phyloP scores from a whole-genome alignment of 2,329 filamentous ascomycete genomes.

The Orbilia ellipsospora region DNA sequence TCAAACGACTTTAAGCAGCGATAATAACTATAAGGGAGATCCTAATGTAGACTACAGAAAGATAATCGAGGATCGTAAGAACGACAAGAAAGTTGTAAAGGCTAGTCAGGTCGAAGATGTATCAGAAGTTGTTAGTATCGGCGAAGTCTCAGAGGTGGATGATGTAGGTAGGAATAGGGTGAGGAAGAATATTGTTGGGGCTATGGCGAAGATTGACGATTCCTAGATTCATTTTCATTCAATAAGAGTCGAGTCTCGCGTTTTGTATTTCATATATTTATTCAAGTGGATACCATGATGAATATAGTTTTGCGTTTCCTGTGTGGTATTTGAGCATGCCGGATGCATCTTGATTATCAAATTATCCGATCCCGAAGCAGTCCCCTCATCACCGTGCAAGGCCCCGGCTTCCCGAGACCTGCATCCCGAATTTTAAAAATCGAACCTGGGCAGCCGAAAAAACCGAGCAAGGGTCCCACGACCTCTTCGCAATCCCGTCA shows the following conservation, averaged over 20 bases:
- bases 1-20: neutral
- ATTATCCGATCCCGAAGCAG: conserved; percentile 24
- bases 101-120: conserved; percentile 23
- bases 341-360: neutral
- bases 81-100: conserved; percentile 8
- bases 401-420: conserved; percentile 15
- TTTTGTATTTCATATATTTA: too few relatives aligned
- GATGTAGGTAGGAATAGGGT: neutral
- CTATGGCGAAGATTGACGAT: neutral
- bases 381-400: neutral
- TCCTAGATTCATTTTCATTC: too few relatives aligned
- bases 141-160: neutral
- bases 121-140: too few relatives aligned
- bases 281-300: too few relatives aligned
- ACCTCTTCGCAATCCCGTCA: neutral
- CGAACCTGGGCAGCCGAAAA: neutral
- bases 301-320: conserved; percentile 2
- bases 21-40: conserved; percentile 2
- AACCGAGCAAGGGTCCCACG: neutral
- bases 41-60: conserved; percentile 3
- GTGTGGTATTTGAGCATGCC: neutral
- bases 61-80: conserved; percentile 21
- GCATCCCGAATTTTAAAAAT: conserved; percentile 15
- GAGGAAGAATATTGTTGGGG: neutral
- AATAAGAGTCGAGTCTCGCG: too few relatives aligned